A percentile compares a stretch with the other conserved stretches of the same genome.
Evolutionary conservation across 2,329 filamentous ascomycete species (phyloP).

Genomic region (Pseudopyricularia javanii): DNA sequence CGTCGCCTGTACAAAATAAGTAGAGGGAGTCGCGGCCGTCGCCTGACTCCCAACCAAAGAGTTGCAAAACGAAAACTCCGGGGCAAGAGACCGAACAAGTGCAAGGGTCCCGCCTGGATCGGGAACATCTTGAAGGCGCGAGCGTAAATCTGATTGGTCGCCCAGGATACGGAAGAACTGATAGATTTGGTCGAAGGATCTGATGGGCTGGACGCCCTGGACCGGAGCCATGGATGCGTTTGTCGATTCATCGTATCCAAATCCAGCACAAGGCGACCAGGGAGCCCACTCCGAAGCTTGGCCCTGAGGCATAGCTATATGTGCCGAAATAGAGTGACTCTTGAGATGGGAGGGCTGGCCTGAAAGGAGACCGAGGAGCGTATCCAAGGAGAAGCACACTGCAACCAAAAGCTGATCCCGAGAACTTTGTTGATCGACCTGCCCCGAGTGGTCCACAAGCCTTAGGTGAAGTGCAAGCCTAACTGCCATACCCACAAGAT

Average conservation of each 20-base stretch:
- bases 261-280: slow-evolving; percentile 43
- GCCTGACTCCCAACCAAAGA: not conserved
- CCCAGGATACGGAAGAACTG: slow-evolving; percentile 22
- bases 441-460: slow-evolving; percentile 11
- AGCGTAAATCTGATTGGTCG: slow-evolving; percentile 4
- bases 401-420: not conserved
- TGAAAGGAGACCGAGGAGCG: slow-evolving; percentile 38
- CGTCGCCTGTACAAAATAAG: slow-evolving; percentile 3
- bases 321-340: slow-evolving; percentile 22
- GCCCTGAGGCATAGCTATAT: slow-evolving; percentile 30
- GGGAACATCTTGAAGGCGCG: not conserved
- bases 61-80: not conserved
- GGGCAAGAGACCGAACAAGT: not conserved
- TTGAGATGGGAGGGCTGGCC: slow-evolving; percentile 36
- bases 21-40: not conserved
- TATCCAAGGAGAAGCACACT: slow-evolving; percentile 48
- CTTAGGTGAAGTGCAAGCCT: slow-evolving; percentile 29
- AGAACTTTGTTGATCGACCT: slow-evolving; percentile 24
- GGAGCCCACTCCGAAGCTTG: slow-evolving; percentile 65
- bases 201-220: slow-evolving; percentile 20
- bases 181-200: slow-evolving; percentile 28
- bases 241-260: slow-evolving; percentile 12
- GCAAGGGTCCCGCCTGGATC: not conserved
- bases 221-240: not conserved
- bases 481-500: slow-evolving; percentile 52